Base-by-base conservation (phyloP, 2,329 filamentous ascomycete species). In the Ophiostoma quercus region DNA sequence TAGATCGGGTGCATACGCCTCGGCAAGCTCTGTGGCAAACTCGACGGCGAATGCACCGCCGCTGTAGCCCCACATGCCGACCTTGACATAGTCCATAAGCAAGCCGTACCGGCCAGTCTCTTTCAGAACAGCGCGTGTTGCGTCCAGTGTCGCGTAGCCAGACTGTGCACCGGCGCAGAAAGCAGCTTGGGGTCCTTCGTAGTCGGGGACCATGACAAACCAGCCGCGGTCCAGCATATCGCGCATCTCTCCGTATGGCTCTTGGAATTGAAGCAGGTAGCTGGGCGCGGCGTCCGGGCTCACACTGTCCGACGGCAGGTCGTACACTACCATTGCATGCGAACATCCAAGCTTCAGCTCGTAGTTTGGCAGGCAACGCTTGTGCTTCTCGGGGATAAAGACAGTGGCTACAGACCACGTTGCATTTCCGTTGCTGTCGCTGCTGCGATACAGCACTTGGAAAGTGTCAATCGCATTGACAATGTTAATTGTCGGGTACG, bases 11-110 rank as follows among this genome's bases (percentile, higher is more conserved):
- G 83, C 83, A 72, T 85, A 85, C 11, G 74, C 73, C 1, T 75
- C 75, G 67, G 82, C 80, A 63, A 85, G 73, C 71, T 84, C 81
- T 16, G 80, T 79, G 1, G 83, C 82, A 78, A 79, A 84, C 68
- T 80, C 81, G 8, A 76, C 79, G 1, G 82, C 82, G 51, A 84
- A 71, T 14, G 79, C 79, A 22, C 83, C 84, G 7, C 84, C 83
- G 3, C 80, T 83, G 73, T 84, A 85, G 2, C 84, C 84, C 83
- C 83, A 86, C 67, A 85, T 75, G 1, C 80, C 78, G 51, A 82
- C 75, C 5, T 73, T 77, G 0, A 81, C 77, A 6, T 76, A 73
- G 19, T 73, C 69, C 22, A 74, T 72, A 1, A 14, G 51, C 16
- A 71, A 29, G 19, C 70, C 70, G 7, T 70, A 62, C 8, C 22